Evolutionary conservation across 2,329 filamentous ascomycete species (phyloP), one percentile per base, ranked within the genome.

Genomic region (Plenodomus biglobosus): DNA sequence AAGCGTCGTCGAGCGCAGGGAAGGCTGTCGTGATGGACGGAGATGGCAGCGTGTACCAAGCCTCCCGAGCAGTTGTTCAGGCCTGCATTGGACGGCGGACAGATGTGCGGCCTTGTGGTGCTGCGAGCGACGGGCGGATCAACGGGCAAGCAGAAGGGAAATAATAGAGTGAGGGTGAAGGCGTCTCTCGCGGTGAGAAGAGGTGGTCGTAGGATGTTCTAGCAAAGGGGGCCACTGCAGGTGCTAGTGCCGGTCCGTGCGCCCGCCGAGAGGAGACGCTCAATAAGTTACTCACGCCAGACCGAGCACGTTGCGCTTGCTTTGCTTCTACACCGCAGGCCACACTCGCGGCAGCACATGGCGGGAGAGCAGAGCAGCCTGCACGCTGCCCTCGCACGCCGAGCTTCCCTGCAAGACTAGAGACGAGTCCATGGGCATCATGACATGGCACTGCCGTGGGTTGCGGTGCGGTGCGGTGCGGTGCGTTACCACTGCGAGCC

Each of bases 41-140:
- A 70, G 66, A 66, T 70, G 69, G 68, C 67, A 71, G 65, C 61
- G 67, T 69, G 63, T 66, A 72, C 69, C 68, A 71, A 62, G 66
- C 64, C 68, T 71, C 68, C 65, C 66, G 58, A 61, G 61, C 65
- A 65, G 66, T 56, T 58, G 53, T 52, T 71, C 60, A 72, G 67
- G 64, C 65, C 58, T 65, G 69, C 69, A 72, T 72, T 72, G 68
- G 67, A 60, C 62, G 59, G 42, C 45, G 46, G 49, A 41, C 40
- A 48, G 50, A 48, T 51, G 53, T 50, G 63, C 58, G 58, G 54
- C 59, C 53, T 52, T 43, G 48, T 44, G 56, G 50, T 51, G 56
- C 58, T 50, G 53, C 43, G 48, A 58, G 59, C 52, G 59, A 57
- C 58, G 52, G 51, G 53, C 47, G 55, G 53, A 47, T 57, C 59